Percentiles rank a stretch among this genome's conserved stretches.
Conservation (phyloP, 352 stramenopile species). For the Globisporangium paddicum region DNA sequence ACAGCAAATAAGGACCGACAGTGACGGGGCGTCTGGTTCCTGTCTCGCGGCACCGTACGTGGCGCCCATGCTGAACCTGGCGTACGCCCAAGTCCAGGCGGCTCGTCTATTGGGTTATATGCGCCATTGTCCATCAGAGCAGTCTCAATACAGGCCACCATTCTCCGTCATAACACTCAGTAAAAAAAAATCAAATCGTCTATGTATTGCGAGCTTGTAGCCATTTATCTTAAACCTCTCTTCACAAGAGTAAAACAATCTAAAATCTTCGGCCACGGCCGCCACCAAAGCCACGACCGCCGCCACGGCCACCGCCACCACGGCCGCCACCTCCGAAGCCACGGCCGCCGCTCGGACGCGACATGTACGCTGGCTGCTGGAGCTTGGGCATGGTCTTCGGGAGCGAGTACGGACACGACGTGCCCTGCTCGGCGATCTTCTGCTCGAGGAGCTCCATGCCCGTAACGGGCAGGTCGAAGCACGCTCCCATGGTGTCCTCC, state of each 20-base stretch:
- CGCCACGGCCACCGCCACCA: constrained; percentile 33
- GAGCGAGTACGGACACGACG: constrained; percentile 72
- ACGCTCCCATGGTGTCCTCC: constrained; percentile 82
- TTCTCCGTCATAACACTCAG: no score
- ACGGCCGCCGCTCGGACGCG: constrained; percentile 35
- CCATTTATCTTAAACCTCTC: background rate
- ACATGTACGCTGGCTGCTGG: constrained; percentile 56
- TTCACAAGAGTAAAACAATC: background rate
- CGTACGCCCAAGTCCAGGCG: no score
- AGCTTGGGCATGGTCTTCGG: constrained; percentile 74
- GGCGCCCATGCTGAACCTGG: no score
- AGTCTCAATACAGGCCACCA: no score
- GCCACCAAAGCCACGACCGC: constrained; percentile 26
- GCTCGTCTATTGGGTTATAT: no score
- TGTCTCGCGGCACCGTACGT: no score
- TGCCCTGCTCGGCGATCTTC: constrained; percentile 62
- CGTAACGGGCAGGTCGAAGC: constrained; percentile 87
- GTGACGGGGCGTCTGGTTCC: no score
- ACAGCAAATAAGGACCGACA: no score
- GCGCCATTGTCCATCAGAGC: no score
- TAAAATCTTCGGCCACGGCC: constrained; percentile 33
- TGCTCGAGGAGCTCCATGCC: constrained; percentile 62
- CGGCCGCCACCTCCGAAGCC: constrained; percentile 28
- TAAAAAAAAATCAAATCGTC: background rate
- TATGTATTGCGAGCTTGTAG: constrained; percentile 2